Evolutionary conservation across 202 grass and related monocot genomes (phyloP), one percentile per base, ranked within the genome.

Genomic region (Eragrostis tef): DNA sequence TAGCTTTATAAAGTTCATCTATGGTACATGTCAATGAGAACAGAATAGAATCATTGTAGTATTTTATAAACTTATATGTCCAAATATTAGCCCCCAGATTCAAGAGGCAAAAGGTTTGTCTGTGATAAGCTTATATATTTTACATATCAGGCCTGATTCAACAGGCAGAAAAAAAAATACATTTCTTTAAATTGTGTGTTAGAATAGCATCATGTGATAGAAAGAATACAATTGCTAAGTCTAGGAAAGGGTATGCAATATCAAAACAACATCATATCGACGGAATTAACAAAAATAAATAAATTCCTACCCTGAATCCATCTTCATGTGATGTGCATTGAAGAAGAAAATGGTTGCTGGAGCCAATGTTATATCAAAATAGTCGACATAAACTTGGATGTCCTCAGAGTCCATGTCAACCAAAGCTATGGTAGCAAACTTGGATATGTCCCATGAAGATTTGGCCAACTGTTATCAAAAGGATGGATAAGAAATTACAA

Each of bases 271-370:
- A 62, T 41, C 22, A 52, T 59, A 54, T 31, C 29, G 17, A 58
- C 4, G 14, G 14, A 34, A 63, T 13, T 15, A 63, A 34, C 8
- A 15, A 6, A 31, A 39, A 19, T 22, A 46, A 12, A 60, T 25
- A 22, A 39, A 41, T 56, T 52, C 13, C 24, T 86, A 93, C 94
- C 92, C 90, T 22, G 94, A 94, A 86, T 97, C 94, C 88, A 94
- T 92, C 79, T 97, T 97, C 90, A 97, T 97, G 80, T 97, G 94
- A 74, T 94, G 92, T 65, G 94, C 92, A 71, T 97, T 97, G 79
- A 94, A 97, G 90, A 97, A 97, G 66, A 97, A 97, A 75, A 97
- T 81, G 57, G 76, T 93, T 13, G 92, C 90, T 12, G 92, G 92
- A 62, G 93, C 66, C 80, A 94, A 86, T 0, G 92, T 91, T 15